Base-by-base conservation (phyloP, 1,284 basidiomycete species). In the Cryptococcus jaspeensis region DNA sequence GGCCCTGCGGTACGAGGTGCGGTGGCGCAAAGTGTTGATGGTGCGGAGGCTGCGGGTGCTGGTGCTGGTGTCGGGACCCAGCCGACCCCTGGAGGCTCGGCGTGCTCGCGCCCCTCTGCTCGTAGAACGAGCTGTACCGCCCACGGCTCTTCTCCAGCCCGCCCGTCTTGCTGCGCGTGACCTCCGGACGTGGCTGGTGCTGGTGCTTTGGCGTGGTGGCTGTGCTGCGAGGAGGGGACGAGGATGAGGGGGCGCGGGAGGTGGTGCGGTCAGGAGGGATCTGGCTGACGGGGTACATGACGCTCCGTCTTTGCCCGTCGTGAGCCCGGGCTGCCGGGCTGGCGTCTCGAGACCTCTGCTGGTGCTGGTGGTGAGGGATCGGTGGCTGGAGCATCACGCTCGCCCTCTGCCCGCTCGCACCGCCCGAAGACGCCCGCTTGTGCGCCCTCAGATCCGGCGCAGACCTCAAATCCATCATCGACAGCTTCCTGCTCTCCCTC, bases 401-500 rank as follows among this genome's bases (percentile, higher is more conserved):
- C 28, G 28, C 28, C 28, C 28, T 32, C 28, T 32, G 28, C 28
- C 28, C 28, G 28, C 28, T 9, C 5, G 9, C 28, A 4, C 28
- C 28, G 28, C 28, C 28, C 9, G 28, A 32, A 4, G 28, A 32
- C 28, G 28, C 28, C 28, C 28, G 28, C 28, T 32, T 32, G 28
- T 32, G 28, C 28, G 28, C 28, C 28, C 28, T 5, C 12, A 36
- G n/a, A 49, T 49, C 47, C 18, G 47, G 47, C 20, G 23, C 47
- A 49, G 47, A 37, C 35, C 22, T 37, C 18, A 49, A n/a, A 0
- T 58, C 60, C 1, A 65, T 73, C 23, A 63, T 75, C 45, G 71
- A 74, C 48, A 65, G 58, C 36, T 73, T 72, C 65, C 60, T 74
- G 9, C 51, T 72, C 8, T 66, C 67, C 0, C 55, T 72, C 40